Conservation (phyloP, 257 asterid species). For the Gynochthodes officinalis region DNA sequence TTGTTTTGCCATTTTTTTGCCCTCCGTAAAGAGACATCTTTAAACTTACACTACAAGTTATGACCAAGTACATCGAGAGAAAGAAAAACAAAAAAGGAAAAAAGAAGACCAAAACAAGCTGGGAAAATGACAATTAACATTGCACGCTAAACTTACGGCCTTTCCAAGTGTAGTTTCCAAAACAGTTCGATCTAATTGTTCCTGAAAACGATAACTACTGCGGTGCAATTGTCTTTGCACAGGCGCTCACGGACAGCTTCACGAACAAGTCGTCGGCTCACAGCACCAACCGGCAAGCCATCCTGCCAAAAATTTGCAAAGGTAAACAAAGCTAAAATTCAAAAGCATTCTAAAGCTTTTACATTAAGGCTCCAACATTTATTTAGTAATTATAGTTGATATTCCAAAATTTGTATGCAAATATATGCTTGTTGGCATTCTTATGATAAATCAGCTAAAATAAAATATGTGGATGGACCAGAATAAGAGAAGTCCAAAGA, state of each 20-base stretch:
- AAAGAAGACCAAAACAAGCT: background rate
- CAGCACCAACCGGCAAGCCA: slow-evolving; percentile 56
- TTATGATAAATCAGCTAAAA: background rate
- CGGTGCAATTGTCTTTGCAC: slow-evolving; percentile 95
- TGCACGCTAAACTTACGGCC: background rate
- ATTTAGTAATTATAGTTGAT: background rate
- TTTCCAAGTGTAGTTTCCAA: background rate
- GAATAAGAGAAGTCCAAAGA: background rate
- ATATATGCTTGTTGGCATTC: background rate
- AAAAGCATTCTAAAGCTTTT: background rate
- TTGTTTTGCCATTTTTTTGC: background rate
- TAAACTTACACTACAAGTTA: background rate
- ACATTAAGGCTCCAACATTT: background rate
- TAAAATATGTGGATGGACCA: background rate
- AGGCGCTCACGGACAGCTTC: slow-evolving; percentile 87
- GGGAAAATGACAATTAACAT: background rate
- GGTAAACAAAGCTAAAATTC: background rate
- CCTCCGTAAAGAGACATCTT: too few relatives aligned
- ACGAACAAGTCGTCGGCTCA: slow-evolving; percentile 68
- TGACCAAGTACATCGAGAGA: background rate
- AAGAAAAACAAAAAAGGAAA: background rate
- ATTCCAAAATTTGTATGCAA: background rate
- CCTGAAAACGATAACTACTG: slow-evolving; percentile 55
- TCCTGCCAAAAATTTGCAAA: slow-evolving; percentile 41
- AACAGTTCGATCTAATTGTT: slow-evolving; percentile 19